Base-by-base conservation (phyloP, 1,284 basidiomycete species). In the Psilocybe mexicana region DNA sequence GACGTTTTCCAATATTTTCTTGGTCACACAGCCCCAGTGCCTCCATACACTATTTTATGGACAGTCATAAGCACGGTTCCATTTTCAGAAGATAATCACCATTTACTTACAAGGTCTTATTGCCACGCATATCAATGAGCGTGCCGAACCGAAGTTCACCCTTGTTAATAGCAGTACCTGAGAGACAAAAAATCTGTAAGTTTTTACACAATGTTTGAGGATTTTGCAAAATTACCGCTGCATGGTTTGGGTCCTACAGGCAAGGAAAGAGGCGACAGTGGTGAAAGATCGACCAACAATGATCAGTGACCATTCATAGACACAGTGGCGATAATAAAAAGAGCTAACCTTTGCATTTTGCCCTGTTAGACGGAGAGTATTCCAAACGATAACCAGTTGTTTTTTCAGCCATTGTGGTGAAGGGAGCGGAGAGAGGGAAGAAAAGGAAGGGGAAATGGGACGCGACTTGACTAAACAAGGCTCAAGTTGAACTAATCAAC, bases 1-100 rank as follows among this genome's bases (percentile, higher is more conserved):
- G 73, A 93, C 80, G 68, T 93, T 92, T n/a, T 72, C 70, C 40
- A 95, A 67, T 54, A 94, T 83, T 63, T 80, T 85, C 24, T 79
- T 57, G 0, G 92, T 93, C 5, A 84, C 80, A 64, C 94, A 96
- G 57, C 90, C 88, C 88, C 88, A 93, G 69, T 94, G 92, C 63
- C 90, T 83, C 87, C 88, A 93, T 46, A 76, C 69, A 64, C 91
- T 92, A 55, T 25, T 40, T 8, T 11, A 12, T 28, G 56, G 52
- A 35, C 64, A 2, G 43, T 18, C 10, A 28, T 59, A 12, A 56
- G 51, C 14, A 23, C 8, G 24, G 43, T 8, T 4, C 18, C 40
- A 28, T 28, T 18, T 30, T 25, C 33, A 36, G 25, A 49, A 50
- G 57, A 44, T 14, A 42, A 52, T 52, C 30, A 23, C 53, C 26